Evolutionary conservation across 2,329 filamentous ascomycete species (phyloP).

Genomic region (Didymellaceae sp.): DNA sequence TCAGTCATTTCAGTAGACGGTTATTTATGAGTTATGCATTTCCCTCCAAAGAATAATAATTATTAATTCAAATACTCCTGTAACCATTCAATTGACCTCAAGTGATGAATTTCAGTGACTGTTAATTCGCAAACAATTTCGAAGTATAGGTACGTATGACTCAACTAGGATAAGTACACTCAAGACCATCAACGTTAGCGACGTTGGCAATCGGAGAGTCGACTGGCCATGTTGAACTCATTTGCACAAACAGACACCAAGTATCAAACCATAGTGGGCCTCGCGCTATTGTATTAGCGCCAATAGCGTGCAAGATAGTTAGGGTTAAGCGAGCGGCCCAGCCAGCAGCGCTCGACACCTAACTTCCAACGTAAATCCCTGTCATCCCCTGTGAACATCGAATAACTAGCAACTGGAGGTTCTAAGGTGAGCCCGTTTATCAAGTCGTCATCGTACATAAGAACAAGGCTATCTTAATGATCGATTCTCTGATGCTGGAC

Average conservation of each 20-base stretch:
- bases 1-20: background rate
- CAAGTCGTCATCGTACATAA: no score
- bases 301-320: conserved; percentile 1
- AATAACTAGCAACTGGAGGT: no score
- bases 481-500: no score
- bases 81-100: background rate
- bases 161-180: no score
- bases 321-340: conserved; percentile 1
- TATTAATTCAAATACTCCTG: background rate
- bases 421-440: no score
- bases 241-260: no score
- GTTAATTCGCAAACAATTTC: background rate
- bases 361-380: no score
- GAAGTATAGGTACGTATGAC: no score
- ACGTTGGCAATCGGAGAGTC: no score
- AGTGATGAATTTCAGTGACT: background rate
- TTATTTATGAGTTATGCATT: conserved; percentile 4
- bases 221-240: no score
- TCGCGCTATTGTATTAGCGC: conserved; percentile 5
- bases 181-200: no score
- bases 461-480: no score
- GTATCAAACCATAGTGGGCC: background rate
- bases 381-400: conserved; percentile 1
- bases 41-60: background rate
- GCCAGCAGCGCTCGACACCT: background rate